Evolutionary conservation across 2,329 filamentous ascomycete species (phyloP).

Genomic region (Aspergillus chevalieri): DNA sequence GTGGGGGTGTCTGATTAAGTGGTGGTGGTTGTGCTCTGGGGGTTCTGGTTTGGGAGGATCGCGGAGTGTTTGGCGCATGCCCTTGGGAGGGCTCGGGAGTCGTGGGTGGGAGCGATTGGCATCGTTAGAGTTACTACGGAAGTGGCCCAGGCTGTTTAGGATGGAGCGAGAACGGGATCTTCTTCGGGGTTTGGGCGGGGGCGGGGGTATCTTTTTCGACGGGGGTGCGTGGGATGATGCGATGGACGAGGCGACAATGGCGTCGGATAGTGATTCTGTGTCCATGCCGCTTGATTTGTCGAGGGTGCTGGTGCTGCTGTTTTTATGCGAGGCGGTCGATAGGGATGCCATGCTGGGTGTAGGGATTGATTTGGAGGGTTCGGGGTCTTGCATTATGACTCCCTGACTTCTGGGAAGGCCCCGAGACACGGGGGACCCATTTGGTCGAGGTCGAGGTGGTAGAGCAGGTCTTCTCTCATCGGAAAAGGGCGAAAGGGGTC

Average conservation of each 20-base stretch:
- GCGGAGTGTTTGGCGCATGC: constrained; percentile 40
- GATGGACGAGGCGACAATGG: constrained; percentile 43
- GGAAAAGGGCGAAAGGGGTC: background rate
- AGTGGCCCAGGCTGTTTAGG: constrained; percentile 15
- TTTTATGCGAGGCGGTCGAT: constrained; percentile 18
- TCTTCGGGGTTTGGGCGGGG: constrained; percentile 34
- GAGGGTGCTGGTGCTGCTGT: constrained; percentile 19
- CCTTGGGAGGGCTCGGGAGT: constrained; percentile 31
- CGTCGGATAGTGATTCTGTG: constrained; percentile 39
- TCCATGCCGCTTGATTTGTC: constrained; percentile 20
- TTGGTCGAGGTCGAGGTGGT: constrained; percentile 18
- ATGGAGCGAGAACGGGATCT: constrained; percentile 31
- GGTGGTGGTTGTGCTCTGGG: constrained; percentile 18
- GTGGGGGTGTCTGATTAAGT: constrained; percentile 40
- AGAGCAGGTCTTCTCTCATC: constrained; percentile 18
- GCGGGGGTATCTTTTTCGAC: constrained; percentile 26
- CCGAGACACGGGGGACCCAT: constrained; percentile 1
- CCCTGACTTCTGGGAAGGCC: constrained; percentile 5
- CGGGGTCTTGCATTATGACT: constrained; percentile 4
- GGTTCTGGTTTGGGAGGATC: constrained; percentile 31
- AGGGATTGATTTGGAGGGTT: constrained; percentile 11
- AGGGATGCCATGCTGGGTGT: constrained; percentile 22
- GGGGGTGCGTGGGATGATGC: constrained; percentile 36
- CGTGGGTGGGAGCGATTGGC: constrained; percentile 22
- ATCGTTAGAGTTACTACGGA: background rate